A percentile compares a stretch with the other conserved stretches of the same genome.
phyloP scores from a whole-genome alignment of 169 alveolate genomes.

The Perkinsus marinus region DNA sequence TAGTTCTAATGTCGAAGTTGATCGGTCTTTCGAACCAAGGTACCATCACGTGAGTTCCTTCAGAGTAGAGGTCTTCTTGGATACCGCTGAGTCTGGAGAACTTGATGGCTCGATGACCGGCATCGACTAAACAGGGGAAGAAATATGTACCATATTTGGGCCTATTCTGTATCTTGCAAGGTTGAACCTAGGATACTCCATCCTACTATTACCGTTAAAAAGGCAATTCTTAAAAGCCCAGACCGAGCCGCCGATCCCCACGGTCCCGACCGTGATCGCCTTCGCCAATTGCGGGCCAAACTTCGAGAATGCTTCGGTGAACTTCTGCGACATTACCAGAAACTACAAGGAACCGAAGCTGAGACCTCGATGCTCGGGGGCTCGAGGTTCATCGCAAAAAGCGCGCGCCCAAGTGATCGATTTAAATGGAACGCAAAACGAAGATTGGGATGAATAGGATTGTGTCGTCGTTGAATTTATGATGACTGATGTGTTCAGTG shows the following conservation, averaged over 20 bases:
- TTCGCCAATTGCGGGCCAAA: background rate
- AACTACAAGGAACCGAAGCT: background rate
- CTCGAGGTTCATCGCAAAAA: no score
- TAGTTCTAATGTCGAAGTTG: constrained; percentile 79
- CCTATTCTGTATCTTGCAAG: background rate
- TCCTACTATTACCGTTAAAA: background rate
- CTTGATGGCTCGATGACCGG: constrained; percentile 85
- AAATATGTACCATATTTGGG: background rate
- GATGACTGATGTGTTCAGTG: no score
- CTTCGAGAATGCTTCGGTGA: background rate
- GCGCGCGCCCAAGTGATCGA: no score
- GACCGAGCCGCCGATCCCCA: background rate
- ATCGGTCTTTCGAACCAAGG: constrained; percentile 90
- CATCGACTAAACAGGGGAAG: constrained; percentile 67
- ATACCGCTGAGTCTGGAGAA: constrained; percentile 65
- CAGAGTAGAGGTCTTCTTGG: constrained; percentile 55
- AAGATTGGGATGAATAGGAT: no score
- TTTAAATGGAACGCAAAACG: no score
- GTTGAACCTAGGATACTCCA: background rate
- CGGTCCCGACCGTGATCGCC: background rate
- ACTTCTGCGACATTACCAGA: background rate
- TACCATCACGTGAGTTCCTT: constrained; percentile 87
- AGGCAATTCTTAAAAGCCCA: background rate
- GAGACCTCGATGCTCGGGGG: no score
- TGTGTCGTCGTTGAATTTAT: no score